A percentile compares a stretch with the other conserved stretches of the same genome.
Evolutionary conservation across 768 basidiomycete genomes (phyloP).

Genomic region (Phanerodontia chrysosporium): DNA sequence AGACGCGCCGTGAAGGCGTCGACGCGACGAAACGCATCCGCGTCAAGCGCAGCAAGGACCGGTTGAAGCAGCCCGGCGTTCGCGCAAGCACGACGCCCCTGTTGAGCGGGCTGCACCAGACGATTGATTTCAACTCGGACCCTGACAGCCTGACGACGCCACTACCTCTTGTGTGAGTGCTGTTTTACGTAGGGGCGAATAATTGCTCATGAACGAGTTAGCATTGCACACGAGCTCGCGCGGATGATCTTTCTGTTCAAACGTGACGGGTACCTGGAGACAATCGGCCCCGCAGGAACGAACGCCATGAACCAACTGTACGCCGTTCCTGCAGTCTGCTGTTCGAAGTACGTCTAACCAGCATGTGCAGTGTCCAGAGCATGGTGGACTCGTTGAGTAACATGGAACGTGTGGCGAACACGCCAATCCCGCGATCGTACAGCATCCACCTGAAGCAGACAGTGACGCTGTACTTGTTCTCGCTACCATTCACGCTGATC

Average conservation of each 20-base stretch:
- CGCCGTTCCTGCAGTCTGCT: slow-evolving; percentile 16
- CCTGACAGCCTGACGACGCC: slow-evolving; percentile 62
- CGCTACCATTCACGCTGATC: slow-evolving; percentile 83
- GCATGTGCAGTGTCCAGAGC: slow-evolving; percentile 52
- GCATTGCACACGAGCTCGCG: slow-evolving; percentile 80
- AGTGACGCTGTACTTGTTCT: slow-evolving; percentile 88
- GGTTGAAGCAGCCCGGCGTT: slow-evolving; percentile 27
- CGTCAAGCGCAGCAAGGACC: slow-evolving; percentile 67
- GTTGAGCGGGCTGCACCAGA: slow-evolving; percentile 46
- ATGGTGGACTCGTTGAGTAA: slow-evolving; percentile 83
- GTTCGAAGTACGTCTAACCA: not conserved
- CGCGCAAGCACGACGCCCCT: slow-evolving; percentile 50
- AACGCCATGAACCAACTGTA: slow-evolving; percentile 75
- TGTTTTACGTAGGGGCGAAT: too few relatives aligned
- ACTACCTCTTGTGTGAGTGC: slow-evolving; percentile 69
- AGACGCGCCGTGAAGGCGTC: not conserved
- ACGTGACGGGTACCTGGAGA: slow-evolving; percentile 79
- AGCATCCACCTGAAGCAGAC: slow-evolving; percentile 94
- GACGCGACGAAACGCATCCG: slow-evolving; percentile 55
- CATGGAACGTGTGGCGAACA: slow-evolving; percentile 91
- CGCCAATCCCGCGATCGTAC: slow-evolving; percentile 77
- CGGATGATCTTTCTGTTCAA: slow-evolving; percentile 68
- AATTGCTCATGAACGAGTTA: slow-evolving; percentile 23
- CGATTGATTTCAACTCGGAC: slow-evolving; percentile 57
- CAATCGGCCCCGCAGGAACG: slow-evolving; percentile 83